phyloP scores from a whole-genome alignment of 345 rosid genomes.

The Viola odorata region DNA sequence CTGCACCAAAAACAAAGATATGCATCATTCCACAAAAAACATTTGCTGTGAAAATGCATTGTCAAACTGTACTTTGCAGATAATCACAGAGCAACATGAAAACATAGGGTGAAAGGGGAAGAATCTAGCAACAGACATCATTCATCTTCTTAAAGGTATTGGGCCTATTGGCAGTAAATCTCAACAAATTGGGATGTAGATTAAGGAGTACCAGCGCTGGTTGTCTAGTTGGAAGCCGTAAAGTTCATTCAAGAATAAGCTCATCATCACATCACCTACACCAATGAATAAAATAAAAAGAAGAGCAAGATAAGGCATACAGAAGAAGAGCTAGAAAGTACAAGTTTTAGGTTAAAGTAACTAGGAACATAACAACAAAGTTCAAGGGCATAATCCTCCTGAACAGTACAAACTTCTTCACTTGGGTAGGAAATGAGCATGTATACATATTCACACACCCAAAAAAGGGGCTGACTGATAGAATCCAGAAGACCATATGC shows the following conservation, averaged over 20 bases:
- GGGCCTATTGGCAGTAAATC: background rate
- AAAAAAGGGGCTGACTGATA: too few species aligned
- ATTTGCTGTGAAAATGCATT: background rate
- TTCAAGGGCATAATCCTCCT: too few species aligned
- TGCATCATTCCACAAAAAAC: background rate
- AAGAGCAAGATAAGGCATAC: background rate
- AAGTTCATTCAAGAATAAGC: constrained; percentile 91
- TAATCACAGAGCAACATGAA: background rate
- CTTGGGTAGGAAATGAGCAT: too few species aligned
- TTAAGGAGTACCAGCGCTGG: constrained; percentile 76
- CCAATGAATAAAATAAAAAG: constrained; percentile 4
- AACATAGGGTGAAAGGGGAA: background rate
- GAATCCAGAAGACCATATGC: too few species aligned
- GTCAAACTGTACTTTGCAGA: background rate
- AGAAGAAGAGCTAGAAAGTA: background rate
- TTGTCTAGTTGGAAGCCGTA: constrained; percentile 97
- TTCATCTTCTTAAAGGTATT: background rate
- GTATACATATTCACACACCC: too few species aligned
- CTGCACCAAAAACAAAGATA: constrained; percentile 30
- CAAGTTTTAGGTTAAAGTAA: background rate
- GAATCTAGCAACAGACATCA: background rate
- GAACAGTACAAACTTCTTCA: too few species aligned
- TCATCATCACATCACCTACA: constrained; percentile 90
- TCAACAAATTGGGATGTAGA: constrained; percentile 7
- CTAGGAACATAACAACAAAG: too few species aligned